A percentile compares a stretch with the other conserved stretches of the same genome.
phyloP scores from a whole-genome alignment of 768 basidiomycete species.

The Xerocomellus amylosporus region DNA sequence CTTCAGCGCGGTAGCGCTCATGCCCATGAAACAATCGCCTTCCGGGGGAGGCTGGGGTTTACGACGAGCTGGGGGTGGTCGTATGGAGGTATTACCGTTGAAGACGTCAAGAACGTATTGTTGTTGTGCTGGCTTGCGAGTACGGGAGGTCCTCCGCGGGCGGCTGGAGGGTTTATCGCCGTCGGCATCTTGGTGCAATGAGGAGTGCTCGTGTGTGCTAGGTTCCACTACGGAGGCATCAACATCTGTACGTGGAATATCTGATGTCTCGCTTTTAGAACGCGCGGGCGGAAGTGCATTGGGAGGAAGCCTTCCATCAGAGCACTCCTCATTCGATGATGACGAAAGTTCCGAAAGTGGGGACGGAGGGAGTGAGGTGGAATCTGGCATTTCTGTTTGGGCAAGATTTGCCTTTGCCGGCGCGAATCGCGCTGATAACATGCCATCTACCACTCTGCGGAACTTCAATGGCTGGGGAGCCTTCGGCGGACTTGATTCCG shows the following conservation, averaged over 20 bases:
- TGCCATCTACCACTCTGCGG: slow-evolving; percentile 40
- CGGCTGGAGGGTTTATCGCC: slow-evolving; percentile 8
- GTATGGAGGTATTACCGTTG: slow-evolving; percentile 26
- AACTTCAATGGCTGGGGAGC: slow-evolving; percentile 33
- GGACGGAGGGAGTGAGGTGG: slow-evolving; percentile 4
- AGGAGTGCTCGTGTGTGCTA: neutral
- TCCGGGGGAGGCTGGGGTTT: slow-evolving; percentile 37
- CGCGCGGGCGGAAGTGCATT: neutral
- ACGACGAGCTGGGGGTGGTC: slow-evolving; percentile 42
- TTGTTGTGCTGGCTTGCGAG: slow-evolving; percentile 41
- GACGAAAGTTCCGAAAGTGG: slow-evolving; percentile 28
- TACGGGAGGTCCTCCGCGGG: slow-evolving; percentile 50
- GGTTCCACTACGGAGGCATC: slow-evolving; percentile 11
- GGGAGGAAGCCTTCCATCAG: neutral
- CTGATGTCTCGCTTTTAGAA: neutral
- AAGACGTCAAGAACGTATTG: slow-evolving; percentile 40
- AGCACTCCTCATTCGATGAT: slow-evolving; percentile 17
- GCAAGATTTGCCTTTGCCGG: slow-evolving; percentile 16
- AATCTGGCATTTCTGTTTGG: slow-evolving; percentile 3
- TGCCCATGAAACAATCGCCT: slow-evolving; percentile 52
- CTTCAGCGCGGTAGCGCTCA: slow-evolving; percentile 67
- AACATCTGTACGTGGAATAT: neutral
- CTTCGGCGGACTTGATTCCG: slow-evolving; percentile 20
- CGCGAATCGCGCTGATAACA: slow-evolving; percentile 29
- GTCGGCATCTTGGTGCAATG: slow-evolving; percentile 14